Evolutionary conservation across 306 rosid genomes (phyloP).

Genomic region (Dalbergia cultrata): DNA sequence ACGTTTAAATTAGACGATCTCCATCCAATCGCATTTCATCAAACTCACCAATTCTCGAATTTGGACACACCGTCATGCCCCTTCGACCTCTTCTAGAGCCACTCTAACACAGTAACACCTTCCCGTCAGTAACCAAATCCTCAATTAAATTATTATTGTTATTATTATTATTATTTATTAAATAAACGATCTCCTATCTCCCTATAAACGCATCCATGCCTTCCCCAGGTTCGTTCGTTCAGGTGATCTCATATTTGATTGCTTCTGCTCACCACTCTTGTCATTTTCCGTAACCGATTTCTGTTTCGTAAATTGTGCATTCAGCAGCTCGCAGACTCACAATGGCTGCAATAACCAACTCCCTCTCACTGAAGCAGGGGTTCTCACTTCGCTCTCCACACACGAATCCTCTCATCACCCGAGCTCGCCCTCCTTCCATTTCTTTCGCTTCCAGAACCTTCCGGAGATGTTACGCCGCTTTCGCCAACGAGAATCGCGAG

Average conservation of each 20-base stretch:
- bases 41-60: background rate
- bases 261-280: constrained; percentile 2
- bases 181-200: background rate
- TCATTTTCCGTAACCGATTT: constrained; percentile 52
- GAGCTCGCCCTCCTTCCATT: constrained; percentile 45
- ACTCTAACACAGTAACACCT: constrained; percentile 29
- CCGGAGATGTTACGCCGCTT: constrained; percentile 71
- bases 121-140: background rate
- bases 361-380: constrained; percentile 62
- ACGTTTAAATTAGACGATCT: background rate
- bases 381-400: constrained; percentile 59
- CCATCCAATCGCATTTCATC: constrained; percentile 37
- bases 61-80: constrained; percentile 45
- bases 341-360: constrained; percentile 68
- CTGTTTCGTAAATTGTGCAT: constrained; percentile 27
- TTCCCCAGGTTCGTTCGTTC: constrained; percentile 49
- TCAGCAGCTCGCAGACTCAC: constrained; percentile 57
- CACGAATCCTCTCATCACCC: constrained; percentile 38
- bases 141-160: constrained; percentile 2
- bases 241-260: constrained; percentile 1
- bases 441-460: constrained; percentile 55
- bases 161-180: background rate
- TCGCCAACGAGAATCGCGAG: constrained; percentile 87
- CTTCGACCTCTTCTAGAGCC: constrained; percentile 60
- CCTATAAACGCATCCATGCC: constrained; percentile 46